Percentiles rank a stretch among this genome's conserved stretches.
These are phyloP conservation scores for Brasilioporus rufonigricans DNA, from an alignment of 768 basidiomycete genomes.

Conservation along the genomic window DNA sequence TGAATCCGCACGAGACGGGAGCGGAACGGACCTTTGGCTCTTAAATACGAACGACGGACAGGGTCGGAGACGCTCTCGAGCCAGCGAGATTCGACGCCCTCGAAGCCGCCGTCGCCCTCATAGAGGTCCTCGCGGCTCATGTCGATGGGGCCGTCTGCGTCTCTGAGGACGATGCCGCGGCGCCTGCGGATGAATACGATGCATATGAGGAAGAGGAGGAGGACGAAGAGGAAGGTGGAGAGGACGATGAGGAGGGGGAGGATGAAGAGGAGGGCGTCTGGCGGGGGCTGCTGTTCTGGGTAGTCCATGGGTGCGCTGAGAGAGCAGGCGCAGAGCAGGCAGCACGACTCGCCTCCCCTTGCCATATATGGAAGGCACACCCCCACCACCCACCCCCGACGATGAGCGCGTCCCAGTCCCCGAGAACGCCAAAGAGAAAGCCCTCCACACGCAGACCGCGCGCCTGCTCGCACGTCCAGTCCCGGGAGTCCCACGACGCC, in stretches of 20 bases:
- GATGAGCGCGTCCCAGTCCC: conserved; percentile 48
- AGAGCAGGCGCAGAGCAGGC: not conserved
- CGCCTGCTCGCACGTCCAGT: conserved; percentile 55
- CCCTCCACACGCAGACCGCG: conserved; percentile 55
- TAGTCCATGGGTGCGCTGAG: conserved; percentile 3
- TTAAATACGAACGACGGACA: conserved; percentile 66
- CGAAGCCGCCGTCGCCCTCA: conserved; percentile 91
- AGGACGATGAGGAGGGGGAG: conserved; percentile 93
- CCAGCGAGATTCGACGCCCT: conserved; percentile 91
- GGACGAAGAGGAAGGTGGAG: conserved; percentile 87
- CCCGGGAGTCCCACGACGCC: conserved; percentile 63
- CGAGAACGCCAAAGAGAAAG: conserved; percentile 50
- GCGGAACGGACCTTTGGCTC: conserved; percentile 74
- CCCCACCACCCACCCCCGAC: conserved; percentile 7
- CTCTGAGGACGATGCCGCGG: conserved; percentile 74
- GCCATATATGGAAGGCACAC: conserved; percentile 11
- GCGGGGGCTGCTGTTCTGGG: conserved; percentile 26
- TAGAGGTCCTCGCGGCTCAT: conserved; percentile 89
- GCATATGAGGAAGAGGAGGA: conserved; percentile 88
- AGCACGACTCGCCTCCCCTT: not conserved
- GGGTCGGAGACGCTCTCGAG: conserved; percentile 75
- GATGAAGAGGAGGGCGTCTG: conserved; percentile 79
- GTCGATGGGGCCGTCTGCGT: conserved; percentile 91
- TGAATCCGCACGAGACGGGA: not conserved
- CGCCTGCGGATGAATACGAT: conserved; percentile 80